Conservation (phyloP, 495 filamentous ascomycete genomes). For the Hyaloscypha hepaticicola region DNA sequence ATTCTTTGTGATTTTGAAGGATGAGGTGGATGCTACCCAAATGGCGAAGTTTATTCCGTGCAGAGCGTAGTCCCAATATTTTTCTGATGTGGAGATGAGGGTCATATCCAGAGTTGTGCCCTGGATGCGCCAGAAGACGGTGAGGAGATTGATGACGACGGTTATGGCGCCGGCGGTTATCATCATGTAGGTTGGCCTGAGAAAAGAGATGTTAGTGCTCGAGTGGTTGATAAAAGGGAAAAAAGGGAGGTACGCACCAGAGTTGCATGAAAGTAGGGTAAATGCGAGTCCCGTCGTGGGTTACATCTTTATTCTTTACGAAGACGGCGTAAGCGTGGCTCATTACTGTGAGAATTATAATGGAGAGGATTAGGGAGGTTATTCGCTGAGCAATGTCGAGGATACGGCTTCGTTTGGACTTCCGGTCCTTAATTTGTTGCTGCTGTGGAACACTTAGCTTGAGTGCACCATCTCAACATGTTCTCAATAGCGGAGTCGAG, state of each 20-base stretch:
- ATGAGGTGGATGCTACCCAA: slow-evolving; percentile 1
- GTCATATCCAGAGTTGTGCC: neutral
- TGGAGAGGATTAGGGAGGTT: slow-evolving; percentile 1
- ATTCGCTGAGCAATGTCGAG: slow-evolving; percentile 12
- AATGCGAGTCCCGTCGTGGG: slow-evolving; percentile 3
- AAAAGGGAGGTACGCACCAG: neutral
- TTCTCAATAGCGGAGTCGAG: too few relatives aligned
- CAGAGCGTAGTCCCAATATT: slow-evolving; percentile 8
- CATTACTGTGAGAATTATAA: slow-evolving; percentile 14
- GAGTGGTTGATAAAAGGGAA: too few relatives aligned
- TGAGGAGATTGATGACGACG: neutral
- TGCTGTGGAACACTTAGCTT: neutral
- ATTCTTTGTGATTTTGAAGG: slow-evolving; percentile 2
- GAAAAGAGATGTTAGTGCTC: too few relatives aligned
- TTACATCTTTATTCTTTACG: slow-evolving; percentile 4
- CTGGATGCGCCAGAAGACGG: neutral
- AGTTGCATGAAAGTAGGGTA: slow-evolving; percentile 19
- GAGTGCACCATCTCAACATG: neutral
- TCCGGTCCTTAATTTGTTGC: neutral
- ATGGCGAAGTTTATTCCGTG: slow-evolving; percentile 6
- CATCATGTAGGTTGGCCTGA: slow-evolving; percentile 12
- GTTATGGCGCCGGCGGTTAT: slow-evolving; percentile 4
- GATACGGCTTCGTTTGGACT: neutral
- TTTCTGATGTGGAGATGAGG: neutral
- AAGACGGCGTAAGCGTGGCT: slow-evolving; percentile 2